Percentiles rank a stretch among this genome's conserved stretches.
These are phyloP conservation scores for Psilocybe tampanensis DNA, from an alignment of 768 basidiomycete genomes.

Conservation along the genomic window DNA sequence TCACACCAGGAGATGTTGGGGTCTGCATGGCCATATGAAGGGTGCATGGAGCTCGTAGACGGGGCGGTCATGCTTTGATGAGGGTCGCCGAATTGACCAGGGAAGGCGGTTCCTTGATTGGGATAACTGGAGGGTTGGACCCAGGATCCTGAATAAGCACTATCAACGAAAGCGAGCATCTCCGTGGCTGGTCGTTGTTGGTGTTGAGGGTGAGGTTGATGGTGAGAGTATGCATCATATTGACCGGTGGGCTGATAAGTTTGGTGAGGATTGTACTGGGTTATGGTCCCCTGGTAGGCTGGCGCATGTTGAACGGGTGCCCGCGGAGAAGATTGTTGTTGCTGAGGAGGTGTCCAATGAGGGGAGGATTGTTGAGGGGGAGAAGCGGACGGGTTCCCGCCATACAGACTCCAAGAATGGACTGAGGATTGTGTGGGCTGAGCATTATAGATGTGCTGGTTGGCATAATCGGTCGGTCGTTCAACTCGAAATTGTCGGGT, in stretches of 20 bases:
- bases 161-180: background rate
- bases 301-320: no score
- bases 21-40: background rate
- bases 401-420: background rate
- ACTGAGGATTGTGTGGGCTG: background rate
- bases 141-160: background rate
- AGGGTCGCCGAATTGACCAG: background rate
- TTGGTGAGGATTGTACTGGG: no score
- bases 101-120: background rate
- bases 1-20: background rate
- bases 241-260: background rate
- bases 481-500: slow-evolving; percentile 4
- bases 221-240: background rate
- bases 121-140: background rate
- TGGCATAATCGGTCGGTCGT: background rate
- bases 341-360: no score
- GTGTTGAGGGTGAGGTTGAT: background rate
- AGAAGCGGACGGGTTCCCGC: background rate
- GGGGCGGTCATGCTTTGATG: background rate
- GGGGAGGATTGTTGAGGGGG: background rate
- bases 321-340: no score
- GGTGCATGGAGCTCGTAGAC: background rate
- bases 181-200: background rate
- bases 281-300: no score
- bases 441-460: background rate